Conservation (phyloP, 2,329 filamentous ascomycete genomes). For the Seiridium unicorne region DNA sequence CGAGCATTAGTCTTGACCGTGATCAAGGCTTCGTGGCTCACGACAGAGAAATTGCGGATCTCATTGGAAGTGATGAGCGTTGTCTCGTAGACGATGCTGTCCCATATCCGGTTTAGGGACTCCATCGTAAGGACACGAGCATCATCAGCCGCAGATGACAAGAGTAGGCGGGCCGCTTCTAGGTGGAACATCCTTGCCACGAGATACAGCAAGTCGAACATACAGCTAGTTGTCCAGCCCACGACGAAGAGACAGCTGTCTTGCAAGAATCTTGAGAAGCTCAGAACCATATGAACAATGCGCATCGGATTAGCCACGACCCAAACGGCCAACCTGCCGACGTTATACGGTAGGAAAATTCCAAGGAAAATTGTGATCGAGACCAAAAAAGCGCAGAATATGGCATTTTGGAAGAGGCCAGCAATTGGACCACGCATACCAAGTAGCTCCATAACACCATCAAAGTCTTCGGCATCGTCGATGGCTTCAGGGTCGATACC, state of each 20-base stretch:
- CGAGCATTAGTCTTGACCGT: constrained; percentile 55
- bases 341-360: constrained; percentile 88
- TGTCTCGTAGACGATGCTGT: constrained; percentile 49
- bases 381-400: constrained; percentile 90
- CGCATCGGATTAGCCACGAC: constrained; percentile 77
- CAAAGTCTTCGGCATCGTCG: constrained; percentile 89
- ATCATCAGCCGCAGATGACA: constrained; percentile 20
- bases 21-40: constrained; percentile 70
- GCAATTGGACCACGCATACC: constrained; percentile 93
- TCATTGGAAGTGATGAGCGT: constrained; percentile 55
- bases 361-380: constrained; percentile 82
- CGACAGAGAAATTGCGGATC: constrained; percentile 72
- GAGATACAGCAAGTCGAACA: constrained; percentile 37
- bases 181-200: constrained; percentile 33
- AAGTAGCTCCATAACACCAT: constrained; percentile 92
- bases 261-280: constrained; percentile 74
- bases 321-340: constrained; percentile 81
- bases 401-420: constrained; percentile 87
- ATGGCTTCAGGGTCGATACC: constrained; percentile 73
- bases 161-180: constrained; percentile 19
- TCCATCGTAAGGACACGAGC: constrained; percentile 18
- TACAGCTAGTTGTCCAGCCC: constrained; percentile 49
- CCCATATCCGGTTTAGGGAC: constrained; percentile 42
- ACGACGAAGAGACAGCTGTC: constrained; percentile 68
- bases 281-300: constrained; percentile 70